Base-by-base conservation (phyloP, 2,329 filamentous ascomycete genomes). In the Cladosporium austrohemisphaericum region DNA sequence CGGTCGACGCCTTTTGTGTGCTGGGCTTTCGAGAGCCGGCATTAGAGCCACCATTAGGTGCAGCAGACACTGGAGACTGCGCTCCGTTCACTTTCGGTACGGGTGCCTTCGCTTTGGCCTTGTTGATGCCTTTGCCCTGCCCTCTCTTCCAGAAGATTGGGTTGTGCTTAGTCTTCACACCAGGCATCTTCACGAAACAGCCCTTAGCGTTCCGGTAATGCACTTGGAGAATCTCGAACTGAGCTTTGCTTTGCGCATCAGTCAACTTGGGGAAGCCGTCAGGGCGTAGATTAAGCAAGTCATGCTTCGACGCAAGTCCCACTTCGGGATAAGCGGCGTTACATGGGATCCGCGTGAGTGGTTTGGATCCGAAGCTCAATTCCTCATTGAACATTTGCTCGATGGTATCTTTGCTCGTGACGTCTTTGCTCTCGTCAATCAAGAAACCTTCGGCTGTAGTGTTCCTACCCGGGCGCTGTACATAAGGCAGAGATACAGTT, bases 401-500 rank as follows among this genome's bases (percentile, higher is more conserved):
- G 22, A 70, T 66, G 18, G 62, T 65, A 16, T 65, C 65, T 55
- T 72, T 73, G 14, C 70, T 69, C 10, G 60, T 57, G 4, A 64
- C 55, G n/a, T 68, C 67, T 16, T 44, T 45, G 53, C 59, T 65
- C 36, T 62, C 57, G 51, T 65, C 57, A 32, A 70, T 60, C 14
- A 57, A 57, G 49, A 60, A 60, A 14, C 55, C 57, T 5, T 45
- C 32, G 7, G 25, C 14, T 9, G 32, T 51, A 10, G 33, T 31
- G 19, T 20, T 25, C 10, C 19, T 32, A 6, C 13, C 28, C 9
- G 23, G 10, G 7, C 28, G 36, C 40, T 56, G 52, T 9, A 48
- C 55, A 48, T 51, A 57, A 14, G 84, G 87, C 6, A 92, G 71
- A 10, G 85, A 88, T 2, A 93, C 86, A 0, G 86, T 87, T 4